Conservation (phyloP, 2,329 filamentous ascomycete species). For the Acrocalymma vagum region DNA sequence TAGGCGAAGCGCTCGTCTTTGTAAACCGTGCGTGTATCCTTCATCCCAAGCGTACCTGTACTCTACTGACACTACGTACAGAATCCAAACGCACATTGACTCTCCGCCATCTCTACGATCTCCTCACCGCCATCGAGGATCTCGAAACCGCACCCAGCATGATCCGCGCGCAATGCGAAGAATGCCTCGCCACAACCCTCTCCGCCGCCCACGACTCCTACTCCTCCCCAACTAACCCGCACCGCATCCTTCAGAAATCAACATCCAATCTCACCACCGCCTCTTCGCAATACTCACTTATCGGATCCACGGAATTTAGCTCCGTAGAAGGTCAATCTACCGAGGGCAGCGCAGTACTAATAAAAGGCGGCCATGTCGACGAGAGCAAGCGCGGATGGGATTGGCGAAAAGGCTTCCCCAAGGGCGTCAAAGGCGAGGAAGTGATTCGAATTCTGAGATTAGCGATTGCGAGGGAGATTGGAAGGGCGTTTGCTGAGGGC, state of each 20-base stretch:
- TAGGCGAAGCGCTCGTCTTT: constrained; percentile 85
- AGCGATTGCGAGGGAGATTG: constrained; percentile 78
- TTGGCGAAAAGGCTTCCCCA: constrained; percentile 69
- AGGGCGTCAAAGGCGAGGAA: constrained; percentile 69
- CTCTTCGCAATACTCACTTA: constrained; percentile 71
- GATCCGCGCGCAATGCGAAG: constrained; percentile 77
- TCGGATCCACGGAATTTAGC: constrained; percentile 77
- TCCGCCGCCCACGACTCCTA: constrained; percentile 66
- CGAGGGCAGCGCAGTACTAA: constrained; percentile 59
- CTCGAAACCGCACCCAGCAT: constrained; percentile 77
- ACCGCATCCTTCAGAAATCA: constrained; percentile 65
- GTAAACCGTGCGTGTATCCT: too few species aligned
- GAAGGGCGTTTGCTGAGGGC: constrained; percentile 72
- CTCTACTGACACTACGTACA: constrained; percentile 27
- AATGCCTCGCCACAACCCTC: constrained; percentile 79
- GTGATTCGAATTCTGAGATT: constrained; percentile 77
- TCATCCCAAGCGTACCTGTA: constrained; percentile 29
- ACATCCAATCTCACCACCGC: constrained; percentile 61
- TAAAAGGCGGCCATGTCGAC: constrained; percentile 35
- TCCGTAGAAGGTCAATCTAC: constrained; percentile 40
- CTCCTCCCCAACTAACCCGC: constrained; percentile 27
- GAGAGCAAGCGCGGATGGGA: constrained; percentile 73
- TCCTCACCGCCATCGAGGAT: constrained; percentile 82
- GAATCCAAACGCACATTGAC: constrained; percentile 68
- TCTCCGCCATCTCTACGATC: constrained; percentile 74